phyloP scores from a whole-genome alignment of 192 early-diverging fungal species.

The Podochytrium sp. region DNA sequence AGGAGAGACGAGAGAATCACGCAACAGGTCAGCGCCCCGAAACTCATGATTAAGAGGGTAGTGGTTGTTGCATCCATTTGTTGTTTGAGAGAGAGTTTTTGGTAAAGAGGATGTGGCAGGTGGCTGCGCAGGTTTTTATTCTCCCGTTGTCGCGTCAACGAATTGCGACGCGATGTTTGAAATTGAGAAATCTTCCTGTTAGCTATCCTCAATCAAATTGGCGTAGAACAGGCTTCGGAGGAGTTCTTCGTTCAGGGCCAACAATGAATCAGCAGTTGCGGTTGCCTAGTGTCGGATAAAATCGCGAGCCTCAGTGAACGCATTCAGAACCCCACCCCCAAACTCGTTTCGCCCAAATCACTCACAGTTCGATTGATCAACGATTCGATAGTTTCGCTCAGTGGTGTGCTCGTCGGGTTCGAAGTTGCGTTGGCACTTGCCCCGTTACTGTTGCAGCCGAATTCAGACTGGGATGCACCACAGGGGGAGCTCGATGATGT shows the following conservation, averaged over 20 bases:
- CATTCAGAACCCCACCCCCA: too few relatives aligned
- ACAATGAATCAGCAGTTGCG: neutral
- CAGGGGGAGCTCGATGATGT: too few relatives aligned
- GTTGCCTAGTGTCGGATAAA: neutral
- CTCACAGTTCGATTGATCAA: neutral
- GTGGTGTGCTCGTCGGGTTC: too few relatives aligned
- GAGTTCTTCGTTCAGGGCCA: conserved; percentile 6
- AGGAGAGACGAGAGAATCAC: neutral
- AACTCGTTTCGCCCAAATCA: neutral
- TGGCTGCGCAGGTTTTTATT: too few relatives aligned
- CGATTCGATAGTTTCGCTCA: neutral
- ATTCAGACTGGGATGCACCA: too few relatives aligned
- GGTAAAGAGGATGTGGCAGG: neutral
- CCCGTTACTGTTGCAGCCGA: too few relatives aligned
- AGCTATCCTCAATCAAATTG: conserved; percentile 32
- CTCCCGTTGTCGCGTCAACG: neutral
- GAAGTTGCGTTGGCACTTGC: too few relatives aligned
- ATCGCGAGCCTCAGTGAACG: too few relatives aligned
- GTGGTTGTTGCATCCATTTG: neutral
- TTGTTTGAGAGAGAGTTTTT: neutral
- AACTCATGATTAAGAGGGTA: neutral
- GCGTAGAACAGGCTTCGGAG: conserved; percentile 26
- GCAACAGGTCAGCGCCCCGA: neutral
- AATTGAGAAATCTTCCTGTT: neutral
- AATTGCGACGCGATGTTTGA: neutral